A percentile compares a stretch with the other conserved stretches of the same genome.
Conservation (phyloP, 306 rosid species). For the Fragaria vesca region DNA sequence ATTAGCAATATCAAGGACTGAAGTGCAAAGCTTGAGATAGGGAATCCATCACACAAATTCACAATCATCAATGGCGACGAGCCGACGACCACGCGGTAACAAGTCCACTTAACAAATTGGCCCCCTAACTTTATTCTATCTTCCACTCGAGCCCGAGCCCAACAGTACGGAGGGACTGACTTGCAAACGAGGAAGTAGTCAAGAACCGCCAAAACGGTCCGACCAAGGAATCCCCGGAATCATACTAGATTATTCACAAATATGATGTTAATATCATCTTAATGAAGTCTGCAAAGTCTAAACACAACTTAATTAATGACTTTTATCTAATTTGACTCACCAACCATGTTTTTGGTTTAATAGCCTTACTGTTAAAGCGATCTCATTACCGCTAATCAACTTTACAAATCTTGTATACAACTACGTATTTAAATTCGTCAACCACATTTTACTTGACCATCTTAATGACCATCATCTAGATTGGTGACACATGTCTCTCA, state of each 20-base stretch:
- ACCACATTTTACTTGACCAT: too few relatives aligned
- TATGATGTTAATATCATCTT: neutral
- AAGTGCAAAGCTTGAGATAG: constrained; percentile 20
- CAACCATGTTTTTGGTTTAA: neutral
- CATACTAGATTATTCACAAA: neutral
- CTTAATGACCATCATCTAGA: too few relatives aligned
- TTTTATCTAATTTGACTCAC: neutral
- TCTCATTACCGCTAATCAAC: too few relatives aligned
- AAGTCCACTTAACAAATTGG: constrained; percentile 27
- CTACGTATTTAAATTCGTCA: too few relatives aligned
- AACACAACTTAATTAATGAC: neutral
- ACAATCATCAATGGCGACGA: constrained; percentile 51
- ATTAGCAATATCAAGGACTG: constrained; percentile 13
- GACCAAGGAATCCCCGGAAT: neutral
- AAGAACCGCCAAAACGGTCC: neutral
- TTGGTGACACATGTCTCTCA: too few relatives aligned
- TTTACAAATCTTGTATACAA: too few relatives aligned
- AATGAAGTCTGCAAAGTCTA: neutral
- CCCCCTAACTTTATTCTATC: constrained; percentile 9
- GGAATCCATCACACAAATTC: constrained; percentile 25
- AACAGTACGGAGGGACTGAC: neutral
- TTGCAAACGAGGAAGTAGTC: neutral
- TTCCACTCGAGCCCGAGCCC: neutral
- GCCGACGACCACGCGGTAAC: constrained; percentile 41
- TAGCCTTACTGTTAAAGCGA: too few relatives aligned